Conservation (phyloP, 2,329 filamentous ascomycete species). For the Didymella lethalis region DNA sequence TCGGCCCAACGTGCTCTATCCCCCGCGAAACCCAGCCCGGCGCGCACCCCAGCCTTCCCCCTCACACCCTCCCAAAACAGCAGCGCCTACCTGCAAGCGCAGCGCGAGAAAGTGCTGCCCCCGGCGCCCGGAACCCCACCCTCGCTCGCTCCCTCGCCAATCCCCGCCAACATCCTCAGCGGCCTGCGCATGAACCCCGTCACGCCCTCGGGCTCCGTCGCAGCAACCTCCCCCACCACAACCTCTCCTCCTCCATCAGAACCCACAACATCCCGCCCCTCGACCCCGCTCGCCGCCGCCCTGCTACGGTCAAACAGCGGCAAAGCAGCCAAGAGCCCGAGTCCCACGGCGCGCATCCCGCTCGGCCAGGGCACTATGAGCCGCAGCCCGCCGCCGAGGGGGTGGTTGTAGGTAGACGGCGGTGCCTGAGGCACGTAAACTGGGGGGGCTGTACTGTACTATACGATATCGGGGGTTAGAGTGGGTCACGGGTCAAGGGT, state of each 20-base stretch:
- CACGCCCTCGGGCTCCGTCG: conserved; percentile 32
- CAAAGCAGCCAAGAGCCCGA: conserved; percentile 27
- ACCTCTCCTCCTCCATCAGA: background rate
- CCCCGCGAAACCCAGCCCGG: conserved; percentile 34
- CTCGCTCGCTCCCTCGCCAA: background rate
- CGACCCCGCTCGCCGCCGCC: conserved; percentile 1
- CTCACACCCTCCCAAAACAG: conserved; percentile 39
- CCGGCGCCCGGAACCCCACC: conserved; percentile 30
- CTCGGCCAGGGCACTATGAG: conserved; percentile 50
- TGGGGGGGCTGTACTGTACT: background rate
- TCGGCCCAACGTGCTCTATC: conserved; percentile 29
- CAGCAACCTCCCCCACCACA: conserved; percentile 24
- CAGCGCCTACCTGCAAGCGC: conserved; percentile 43
- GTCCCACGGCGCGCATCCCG: conserved; percentile 45
- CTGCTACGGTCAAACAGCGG: conserved; percentile 25
- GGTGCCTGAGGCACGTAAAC: background rate
- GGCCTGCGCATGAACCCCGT: conserved; percentile 49
- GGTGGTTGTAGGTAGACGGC: conserved; percentile 31
- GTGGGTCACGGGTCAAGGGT: background rate
- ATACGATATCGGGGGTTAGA: conserved; percentile 9
- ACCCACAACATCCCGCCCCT: conserved; percentile 20
- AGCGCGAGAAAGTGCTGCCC: conserved; percentile 47
- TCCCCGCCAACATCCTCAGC: conserved; percentile 26
- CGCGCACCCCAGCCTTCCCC: conserved; percentile 37
- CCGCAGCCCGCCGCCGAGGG: conserved; percentile 43